A percentile compares a stretch with the other conserved stretches of the same genome.
These are phyloP conservation scores for Penicillium rolfsii DNA, from an alignment of 2,329 filamentous ascomycete genomes.

Conservation along the genomic window DNA sequence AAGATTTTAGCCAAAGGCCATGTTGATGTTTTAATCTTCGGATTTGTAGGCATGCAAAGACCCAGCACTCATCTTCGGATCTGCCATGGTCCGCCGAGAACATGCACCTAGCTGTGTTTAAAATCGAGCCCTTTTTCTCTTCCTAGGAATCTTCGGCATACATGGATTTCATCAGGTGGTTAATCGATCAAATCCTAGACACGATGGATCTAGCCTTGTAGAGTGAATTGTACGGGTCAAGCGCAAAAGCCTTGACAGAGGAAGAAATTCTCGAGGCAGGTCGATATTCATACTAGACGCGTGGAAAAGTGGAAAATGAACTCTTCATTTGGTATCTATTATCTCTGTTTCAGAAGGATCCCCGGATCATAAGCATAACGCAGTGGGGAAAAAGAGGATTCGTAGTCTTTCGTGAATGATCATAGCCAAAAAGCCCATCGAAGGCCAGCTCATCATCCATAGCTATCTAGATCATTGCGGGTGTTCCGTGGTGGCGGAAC, in stretches of 20 bases:
- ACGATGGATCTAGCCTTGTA: background rate
- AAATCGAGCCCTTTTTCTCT: too few species aligned
- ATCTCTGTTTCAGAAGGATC: constrained; percentile 25
- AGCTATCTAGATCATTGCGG: background rate
- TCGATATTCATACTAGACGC: too few species aligned
- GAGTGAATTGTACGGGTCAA: background rate
- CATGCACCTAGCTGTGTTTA: too few species aligned
- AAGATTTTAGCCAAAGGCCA: too few species aligned
- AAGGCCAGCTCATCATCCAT: constrained; percentile 1
- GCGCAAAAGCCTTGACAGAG: background rate
- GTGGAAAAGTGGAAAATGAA: constrained; percentile 6
- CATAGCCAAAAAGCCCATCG: constrained; percentile 4
- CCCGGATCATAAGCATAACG: constrained; percentile 25
- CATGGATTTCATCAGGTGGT: background rate
- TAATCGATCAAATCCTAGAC: background rate
- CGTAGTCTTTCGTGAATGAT: constrained; percentile 36
- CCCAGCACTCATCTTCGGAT: too few species aligned
- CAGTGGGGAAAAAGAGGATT: constrained; percentile 20
- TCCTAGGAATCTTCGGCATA: too few species aligned
- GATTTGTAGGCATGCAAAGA: too few species aligned
- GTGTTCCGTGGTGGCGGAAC: background rate
- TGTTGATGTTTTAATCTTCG: too few species aligned
- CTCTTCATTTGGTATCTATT: constrained; percentile 40
- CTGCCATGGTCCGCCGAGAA: too few species aligned
- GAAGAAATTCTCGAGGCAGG: too few species aligned